phyloP scores from a whole-genome alignment of 768 basidiomycete genomes.

The Trametes elegans region DNA sequence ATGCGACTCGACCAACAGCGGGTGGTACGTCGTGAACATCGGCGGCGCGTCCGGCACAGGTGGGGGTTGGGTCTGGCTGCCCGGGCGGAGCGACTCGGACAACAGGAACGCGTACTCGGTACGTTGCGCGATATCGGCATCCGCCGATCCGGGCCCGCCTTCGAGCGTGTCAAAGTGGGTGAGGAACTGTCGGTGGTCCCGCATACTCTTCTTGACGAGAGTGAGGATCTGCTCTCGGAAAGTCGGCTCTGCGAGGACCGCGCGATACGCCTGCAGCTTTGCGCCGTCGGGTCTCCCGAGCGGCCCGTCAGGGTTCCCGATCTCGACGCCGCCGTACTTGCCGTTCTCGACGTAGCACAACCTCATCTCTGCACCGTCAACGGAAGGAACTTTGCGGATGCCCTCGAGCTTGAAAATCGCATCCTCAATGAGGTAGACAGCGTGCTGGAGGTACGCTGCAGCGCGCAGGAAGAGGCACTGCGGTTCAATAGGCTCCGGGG shows the following conservation, averaged over 20 bases:
- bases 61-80: constrained; percentile 41
- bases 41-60: constrained; percentile 46
- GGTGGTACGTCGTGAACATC: constrained; percentile 88
- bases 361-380: constrained; percentile 74
- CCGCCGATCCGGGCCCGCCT: constrained; percentile 28
- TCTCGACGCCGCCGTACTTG: constrained; percentile 80
- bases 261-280: constrained; percentile 65
- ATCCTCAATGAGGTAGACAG: constrained; percentile 69
- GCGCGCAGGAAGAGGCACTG: constrained; percentile 84
- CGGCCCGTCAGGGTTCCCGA: constrained; percentile 79
- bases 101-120: constrained; percentile 68
- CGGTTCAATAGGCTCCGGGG: constrained; percentile 84
- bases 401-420: constrained; percentile 71
- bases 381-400: constrained; percentile 52
- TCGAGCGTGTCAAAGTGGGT: constrained; percentile 80
- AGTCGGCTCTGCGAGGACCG: constrained; percentile 48
- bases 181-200: constrained; percentile 84
- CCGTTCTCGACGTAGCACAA: constrained; percentile 75
- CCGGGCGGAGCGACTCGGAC: constrained; percentile 66
- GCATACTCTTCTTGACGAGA: constrained; percentile 70
- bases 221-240: constrained; percentile 61
- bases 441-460: constrained; percentile 79
- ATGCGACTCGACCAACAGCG: constrained; percentile 83
- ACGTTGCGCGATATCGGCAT: constrained; percentile 47
- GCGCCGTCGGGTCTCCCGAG: constrained; percentile 55